Evolutionary conservation across 1,284 basidiomycete genomes (phyloP), one percentile per base, ranked within the genome.

Genomic region (Prillingera fragicola): DNA sequence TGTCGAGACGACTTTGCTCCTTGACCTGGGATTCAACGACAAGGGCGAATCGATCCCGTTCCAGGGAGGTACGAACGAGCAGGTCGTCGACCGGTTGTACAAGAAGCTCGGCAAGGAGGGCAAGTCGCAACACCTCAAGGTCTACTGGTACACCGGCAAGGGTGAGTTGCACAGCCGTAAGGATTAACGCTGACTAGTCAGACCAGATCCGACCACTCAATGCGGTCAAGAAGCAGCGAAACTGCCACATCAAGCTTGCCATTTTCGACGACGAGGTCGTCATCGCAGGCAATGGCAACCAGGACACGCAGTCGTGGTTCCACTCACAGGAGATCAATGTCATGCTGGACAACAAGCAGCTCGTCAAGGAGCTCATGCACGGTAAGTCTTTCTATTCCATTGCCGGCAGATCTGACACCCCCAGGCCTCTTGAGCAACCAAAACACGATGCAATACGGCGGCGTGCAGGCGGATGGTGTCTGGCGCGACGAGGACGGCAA

Each of bases 51-150:
- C 63, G 8, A 77, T 87, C 45, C 85, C 85, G 0, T 80, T 81
- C 63, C 85, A 87, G 64, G 85, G 85, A 14, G 85, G 85, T 0
- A 87, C 82, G 15, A 87, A 87, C 63, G 83, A 85, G 59, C 77
- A 83, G 64, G 83, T 87, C 13, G 80, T 81, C 19, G 75, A 79
- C 45, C 73, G 74, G 25, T 77, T 87, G 72, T 87, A 80, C 69
- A 75, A 74, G 34, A 71, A 71, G 39, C 72, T 85, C 14, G 57
- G 57, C 18, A 67, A 72, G 18, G 73, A 74, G 22, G 72, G 74
- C 41, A 78, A 78, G 53, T 77, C 79, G 52, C 57, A 74, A 48
- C 71, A 73, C 46, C 73, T 87, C 33, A 77, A 80, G 55, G 80
- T 84, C 18, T 83, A 80, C 63, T 87, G 83, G 80, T 83, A 49